phyloP scores from a whole-genome alignment of 345 rosid species.

The Eutrema heterophyllum region DNA sequence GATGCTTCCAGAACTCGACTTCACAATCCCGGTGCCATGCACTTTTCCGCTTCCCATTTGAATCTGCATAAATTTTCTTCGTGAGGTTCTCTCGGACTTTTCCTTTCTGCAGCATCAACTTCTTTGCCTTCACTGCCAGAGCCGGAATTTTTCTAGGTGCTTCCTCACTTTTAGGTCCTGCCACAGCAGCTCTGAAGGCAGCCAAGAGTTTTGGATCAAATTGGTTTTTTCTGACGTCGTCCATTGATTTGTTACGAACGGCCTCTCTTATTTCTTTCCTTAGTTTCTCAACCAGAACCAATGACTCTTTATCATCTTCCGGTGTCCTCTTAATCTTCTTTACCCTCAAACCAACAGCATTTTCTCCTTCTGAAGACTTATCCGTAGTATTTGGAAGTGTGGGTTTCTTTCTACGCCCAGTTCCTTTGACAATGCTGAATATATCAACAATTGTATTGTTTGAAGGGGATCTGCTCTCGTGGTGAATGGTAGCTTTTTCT shows the following conservation, averaged over 20 bases:
- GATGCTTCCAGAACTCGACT: slow-evolving; percentile 98
- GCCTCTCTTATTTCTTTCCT: slow-evolving; percentile 92
- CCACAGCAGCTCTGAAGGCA: slow-evolving; percentile 84
- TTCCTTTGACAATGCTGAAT: slow-evolving; percentile 72
- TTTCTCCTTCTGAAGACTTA: slow-evolving; percentile 52
- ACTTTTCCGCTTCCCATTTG: slow-evolving; percentile 80
- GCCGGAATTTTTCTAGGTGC: slow-evolving; percentile 48
- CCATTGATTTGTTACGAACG: slow-evolving; percentile 59
- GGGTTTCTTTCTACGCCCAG: slow-evolving; percentile 31
- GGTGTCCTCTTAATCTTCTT: slow-evolving; percentile 83
- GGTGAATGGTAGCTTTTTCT: slow-evolving; percentile 34
- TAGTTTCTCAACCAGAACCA: slow-evolving; percentile 64
- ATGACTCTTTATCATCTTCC: slow-evolving; percentile 64
- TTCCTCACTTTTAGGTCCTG: slow-evolving; percentile 66
- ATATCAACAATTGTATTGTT: slow-evolving; percentile 47
- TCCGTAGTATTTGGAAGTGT: slow-evolving; percentile 28
- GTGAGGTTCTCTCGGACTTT: slow-evolving; percentile 95
- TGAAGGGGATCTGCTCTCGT: slow-evolving; percentile 27
- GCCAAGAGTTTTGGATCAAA: slow-evolving; percentile 90
- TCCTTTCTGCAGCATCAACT: slow-evolving; percentile 85
- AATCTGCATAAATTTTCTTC: slow-evolving; percentile 78
- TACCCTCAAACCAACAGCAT: slow-evolving; percentile 67
- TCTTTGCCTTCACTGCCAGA: slow-evolving; percentile 66
- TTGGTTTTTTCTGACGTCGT: slow-evolving; percentile 55
- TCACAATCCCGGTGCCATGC: slow-evolving; percentile 98